Conservation (phyloP, 495 filamentous ascomycete species). For the Penicillium nucicola region DNA sequence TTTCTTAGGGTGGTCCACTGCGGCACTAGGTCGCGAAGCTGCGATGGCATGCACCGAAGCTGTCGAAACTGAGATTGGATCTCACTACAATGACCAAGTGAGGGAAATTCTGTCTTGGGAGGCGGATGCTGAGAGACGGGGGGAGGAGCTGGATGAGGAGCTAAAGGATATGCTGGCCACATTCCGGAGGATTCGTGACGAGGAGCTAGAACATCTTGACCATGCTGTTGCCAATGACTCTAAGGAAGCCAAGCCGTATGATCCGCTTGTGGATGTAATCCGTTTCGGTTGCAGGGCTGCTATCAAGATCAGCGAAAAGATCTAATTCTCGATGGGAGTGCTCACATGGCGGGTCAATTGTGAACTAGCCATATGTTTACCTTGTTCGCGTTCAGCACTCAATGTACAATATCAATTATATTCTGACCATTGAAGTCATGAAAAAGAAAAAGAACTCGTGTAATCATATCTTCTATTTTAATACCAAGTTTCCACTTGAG, state of each 20-base stretch:
- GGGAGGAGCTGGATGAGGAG: constrained; percentile 77
- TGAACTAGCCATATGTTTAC: not conserved
- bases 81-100: constrained; percentile 94
- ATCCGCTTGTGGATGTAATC: constrained; percentile 83
- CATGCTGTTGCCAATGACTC: constrained; percentile 91
- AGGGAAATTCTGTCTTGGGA: constrained; percentile 76
- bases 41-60: constrained; percentile 99
- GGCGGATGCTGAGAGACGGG: constrained; percentile 55
- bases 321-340: constrained; percentile 43
- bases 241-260: constrained; percentile 82
- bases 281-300: constrained; percentile 82
- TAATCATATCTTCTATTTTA: not conserved
- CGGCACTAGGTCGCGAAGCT: constrained; percentile 84
- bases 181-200: constrained; percentile 83
- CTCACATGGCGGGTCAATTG: not conserved
- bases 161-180: constrained; percentile 67
- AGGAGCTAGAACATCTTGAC: constrained; percentile 95
- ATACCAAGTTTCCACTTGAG: not conserved
- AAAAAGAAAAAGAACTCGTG: not conserved
- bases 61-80: constrained; percentile 96
- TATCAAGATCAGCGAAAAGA: constrained; percentile 87
- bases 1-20: constrained; percentile 85
- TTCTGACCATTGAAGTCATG: not conserved
- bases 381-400: not conserved
- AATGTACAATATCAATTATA: constrained; percentile 2